Base-by-base conservation (phyloP, 371 early-diverging fungal species). In the Mucor irregularis region DNA sequence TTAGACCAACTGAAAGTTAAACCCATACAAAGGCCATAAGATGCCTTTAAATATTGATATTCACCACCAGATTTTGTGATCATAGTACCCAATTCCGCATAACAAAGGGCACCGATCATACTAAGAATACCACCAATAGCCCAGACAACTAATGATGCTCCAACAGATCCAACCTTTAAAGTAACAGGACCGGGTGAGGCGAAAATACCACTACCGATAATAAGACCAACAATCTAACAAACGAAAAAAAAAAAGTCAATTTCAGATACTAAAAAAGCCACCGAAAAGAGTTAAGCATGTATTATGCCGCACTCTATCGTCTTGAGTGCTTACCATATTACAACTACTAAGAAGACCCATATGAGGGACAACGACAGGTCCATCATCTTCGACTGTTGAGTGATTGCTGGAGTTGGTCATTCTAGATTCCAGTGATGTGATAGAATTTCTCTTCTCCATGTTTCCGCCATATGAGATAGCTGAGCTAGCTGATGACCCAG, bases 1-100 rank as follows among this genome's bases (percentile, higher is more conserved):
- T 70, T 70, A 14, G 66, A 53, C 58, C 70, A 74, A 31, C 62
- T 66, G 17, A 73, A 73, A 2, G 62, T 51, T 6, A 74, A 35
- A 45, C 64, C 68, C 17, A 67, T 37, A 28, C 74, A 74, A 14
- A 61, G 44, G 22, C 70, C 74, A 21, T 53, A 65, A 14, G 74
- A 38, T 14, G 57, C 28, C 44, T 62, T 65, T 29, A 82, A 53
- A 28, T 78, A 78, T 42, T 73, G 64, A 43, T 78, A 71, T 69
- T 78, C 78, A 43, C 78, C 78, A 29, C 78, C 78, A 3, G 68
- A 71, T 44, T 61, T 69, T 3, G 83, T 82, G 22, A 86, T 76
- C 70, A 79, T 66, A 16, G 85, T 73, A 25, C 86, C 88, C n/a
- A 87, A 68, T 60, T 87, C 88, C 13, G 85, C 84, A 53, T 86